A percentile compares a stretch with the other conserved stretches of the same genome.
phyloP scores from a whole-genome alignment of 2,329 filamentous ascomycete genomes.

The Cryoendolithus antarcticus region DNA sequence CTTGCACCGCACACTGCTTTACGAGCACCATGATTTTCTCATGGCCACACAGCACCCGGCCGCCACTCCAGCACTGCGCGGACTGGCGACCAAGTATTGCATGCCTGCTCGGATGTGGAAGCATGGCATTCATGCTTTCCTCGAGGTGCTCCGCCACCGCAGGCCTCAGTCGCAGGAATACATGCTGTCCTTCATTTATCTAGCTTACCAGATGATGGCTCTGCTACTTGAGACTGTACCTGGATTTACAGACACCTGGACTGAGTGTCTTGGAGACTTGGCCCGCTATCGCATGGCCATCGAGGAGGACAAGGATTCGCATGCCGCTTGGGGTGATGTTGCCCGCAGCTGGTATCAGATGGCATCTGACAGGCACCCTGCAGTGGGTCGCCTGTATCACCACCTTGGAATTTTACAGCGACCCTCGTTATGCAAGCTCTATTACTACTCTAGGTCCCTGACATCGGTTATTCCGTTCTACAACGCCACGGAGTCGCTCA shows the following conservation, averaged over 20 bases:
- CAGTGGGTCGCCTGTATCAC: constrained; percentile 70
- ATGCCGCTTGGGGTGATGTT: constrained; percentile 68
- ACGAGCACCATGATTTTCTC: constrained; percentile 47
- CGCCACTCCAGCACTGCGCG: constrained; percentile 53
- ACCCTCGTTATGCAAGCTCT: constrained; percentile 59
- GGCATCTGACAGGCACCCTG: constrained; percentile 64
- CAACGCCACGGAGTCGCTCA: constrained; percentile 56
- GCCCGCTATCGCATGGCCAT: constrained; percentile 83
- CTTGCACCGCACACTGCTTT: constrained; percentile 55
- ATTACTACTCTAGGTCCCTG: constrained; percentile 58
- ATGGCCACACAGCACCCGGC: constrained; percentile 77
- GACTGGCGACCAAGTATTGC: constrained; percentile 65
- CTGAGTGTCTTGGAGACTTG: constrained; percentile 81
- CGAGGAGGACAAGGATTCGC: constrained; percentile 59
- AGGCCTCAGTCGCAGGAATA: constrained; percentile 70
- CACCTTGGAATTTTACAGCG: constrained; percentile 71
- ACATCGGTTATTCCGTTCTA: constrained; percentile 55
- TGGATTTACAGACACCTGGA: constrained; percentile 77
- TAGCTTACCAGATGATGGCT: constrained; percentile 83
- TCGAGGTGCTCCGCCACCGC: constrained; percentile 48
- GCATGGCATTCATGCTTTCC: constrained; percentile 57
- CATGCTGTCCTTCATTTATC: constrained; percentile 82
- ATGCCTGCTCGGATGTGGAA: constrained; percentile 95
- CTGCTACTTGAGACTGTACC: constrained; percentile 76
- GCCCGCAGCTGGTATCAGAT: constrained; percentile 74